phyloP scores from a whole-genome alignment of 208 protist genomes.

The Angomonas ambiguus region DNA sequence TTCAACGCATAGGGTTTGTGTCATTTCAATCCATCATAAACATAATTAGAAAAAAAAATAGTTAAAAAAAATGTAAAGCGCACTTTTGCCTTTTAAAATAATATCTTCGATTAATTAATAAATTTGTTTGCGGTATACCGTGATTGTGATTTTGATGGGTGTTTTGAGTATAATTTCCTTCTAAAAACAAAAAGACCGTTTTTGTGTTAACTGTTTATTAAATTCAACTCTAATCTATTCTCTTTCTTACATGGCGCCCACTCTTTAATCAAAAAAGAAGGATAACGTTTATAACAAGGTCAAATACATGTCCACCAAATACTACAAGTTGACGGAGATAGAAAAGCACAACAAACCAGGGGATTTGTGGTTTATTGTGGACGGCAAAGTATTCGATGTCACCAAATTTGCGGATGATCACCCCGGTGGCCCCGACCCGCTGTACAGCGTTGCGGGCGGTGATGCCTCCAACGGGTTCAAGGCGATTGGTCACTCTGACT shows the following conservation, averaged over 20 bases:
- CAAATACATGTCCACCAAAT: conserved; percentile 14
- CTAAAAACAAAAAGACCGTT: neutral
- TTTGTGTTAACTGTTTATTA: neutral
- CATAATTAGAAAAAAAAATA: conserved; percentile 32
- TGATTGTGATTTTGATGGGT: neutral
- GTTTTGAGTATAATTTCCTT: neutral
- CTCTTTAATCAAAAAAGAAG: conserved; percentile 4
- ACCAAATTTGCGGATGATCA: conserved; percentile 63
- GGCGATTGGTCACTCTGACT: conserved; percentile 49
- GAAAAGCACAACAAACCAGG: conserved; percentile 42
- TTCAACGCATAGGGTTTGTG: conserved; percentile 70
- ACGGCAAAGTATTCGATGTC: conserved; percentile 78
- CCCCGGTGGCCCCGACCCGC: conserved; percentile 63
- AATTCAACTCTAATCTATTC: neutral
- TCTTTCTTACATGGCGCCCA: neutral
- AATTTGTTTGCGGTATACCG: neutral
- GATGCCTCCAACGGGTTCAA: conserved; percentile 73
- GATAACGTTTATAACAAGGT: conserved; percentile 14
- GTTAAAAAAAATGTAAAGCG: neutral
- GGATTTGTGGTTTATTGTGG: conserved; percentile 69
- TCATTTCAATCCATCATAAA: conserved; percentile 51
- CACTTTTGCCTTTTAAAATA: neutral
- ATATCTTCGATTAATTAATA: neutral
- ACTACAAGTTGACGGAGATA: conserved; percentile 36
- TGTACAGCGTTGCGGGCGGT: conserved; percentile 49